Conservation (phyloP, 169 alveolate species). For the Besnoitia besnoiti region DNA sequence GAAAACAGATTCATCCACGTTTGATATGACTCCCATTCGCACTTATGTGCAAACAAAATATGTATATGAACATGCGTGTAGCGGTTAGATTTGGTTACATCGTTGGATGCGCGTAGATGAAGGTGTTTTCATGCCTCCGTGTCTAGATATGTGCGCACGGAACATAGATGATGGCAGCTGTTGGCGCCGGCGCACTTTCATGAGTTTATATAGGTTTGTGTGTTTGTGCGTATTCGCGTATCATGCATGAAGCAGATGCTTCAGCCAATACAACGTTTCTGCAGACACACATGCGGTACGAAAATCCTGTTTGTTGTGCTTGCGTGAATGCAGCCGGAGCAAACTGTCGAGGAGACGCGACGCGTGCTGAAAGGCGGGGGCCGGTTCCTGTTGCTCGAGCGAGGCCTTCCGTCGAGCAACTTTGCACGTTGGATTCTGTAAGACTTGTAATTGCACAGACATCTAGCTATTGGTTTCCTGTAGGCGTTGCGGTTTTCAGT, state of each 20-base stretch:
- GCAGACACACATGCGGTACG: no score
- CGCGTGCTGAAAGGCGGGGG: not conserved
- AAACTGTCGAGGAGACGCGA: not conserved
- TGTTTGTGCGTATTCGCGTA: no score
- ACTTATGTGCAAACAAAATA: not conserved
- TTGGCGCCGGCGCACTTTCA: no score
- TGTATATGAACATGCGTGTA: not conserved
- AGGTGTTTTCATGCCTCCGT: not conserved
- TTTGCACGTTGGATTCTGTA: not conserved
- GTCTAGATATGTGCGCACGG: no score
- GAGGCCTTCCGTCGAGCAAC: not conserved
- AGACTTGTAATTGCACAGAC: no score
- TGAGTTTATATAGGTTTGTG: no score
- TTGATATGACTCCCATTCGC: not conserved
- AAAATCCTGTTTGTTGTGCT: no score
- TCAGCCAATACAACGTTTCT: no score
- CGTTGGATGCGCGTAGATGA: not conserved
- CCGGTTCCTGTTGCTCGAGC: not conserved
- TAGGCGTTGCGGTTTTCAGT: no score
- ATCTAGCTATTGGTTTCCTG: no score
- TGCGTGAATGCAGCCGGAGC: not conserved
- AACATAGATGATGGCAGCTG: no score
- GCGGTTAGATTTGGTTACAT: not conserved
- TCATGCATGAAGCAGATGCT: no score
- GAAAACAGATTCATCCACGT: not conserved